These are phyloP conservation scores for Psidium guajava DNA, from an alignment of 345 rosid species.

Conservation along the genomic window DNA sequence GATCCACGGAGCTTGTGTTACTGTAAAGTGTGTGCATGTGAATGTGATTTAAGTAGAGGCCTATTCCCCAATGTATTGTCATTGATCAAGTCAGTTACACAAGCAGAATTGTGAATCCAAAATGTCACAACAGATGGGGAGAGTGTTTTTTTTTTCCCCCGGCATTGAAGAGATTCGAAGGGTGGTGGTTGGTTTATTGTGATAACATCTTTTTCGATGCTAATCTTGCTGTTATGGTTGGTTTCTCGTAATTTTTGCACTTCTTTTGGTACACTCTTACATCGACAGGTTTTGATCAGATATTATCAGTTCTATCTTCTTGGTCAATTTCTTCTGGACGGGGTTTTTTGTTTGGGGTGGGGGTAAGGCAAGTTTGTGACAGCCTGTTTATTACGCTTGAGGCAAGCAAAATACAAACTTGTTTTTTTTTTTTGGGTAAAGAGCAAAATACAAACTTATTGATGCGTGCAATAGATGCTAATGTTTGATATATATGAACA, in stretches of 20 bases:
- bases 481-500: not conserved
- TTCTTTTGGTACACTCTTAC: not conserved
- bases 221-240: not conserved
- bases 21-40: not conserved
- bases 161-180: not conserved
- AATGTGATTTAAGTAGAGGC: not conserved
- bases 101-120: not conserved
- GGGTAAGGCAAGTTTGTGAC: not conserved
- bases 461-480: not conserved
- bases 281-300: not conserved
- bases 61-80: not conserved
- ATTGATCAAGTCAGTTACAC: not conserved
- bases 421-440: no score
- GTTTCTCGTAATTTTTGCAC: not conserved
- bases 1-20: not conserved
- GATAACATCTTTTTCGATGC: not conserved
- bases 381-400: not conserved
- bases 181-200: not conserved
- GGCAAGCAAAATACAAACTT: not conserved
- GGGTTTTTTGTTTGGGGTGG: not conserved
- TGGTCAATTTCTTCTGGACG: not conserved
- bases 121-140: not conserved
- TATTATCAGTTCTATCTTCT: not conserved
- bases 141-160: not conserved
- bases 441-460: not conserved